Percentiles rank a stretch among this genome's conserved stretches.
phyloP scores from a whole-genome alignment of 1,139 yeast species.

The Pneumocystis sp. region DNA sequence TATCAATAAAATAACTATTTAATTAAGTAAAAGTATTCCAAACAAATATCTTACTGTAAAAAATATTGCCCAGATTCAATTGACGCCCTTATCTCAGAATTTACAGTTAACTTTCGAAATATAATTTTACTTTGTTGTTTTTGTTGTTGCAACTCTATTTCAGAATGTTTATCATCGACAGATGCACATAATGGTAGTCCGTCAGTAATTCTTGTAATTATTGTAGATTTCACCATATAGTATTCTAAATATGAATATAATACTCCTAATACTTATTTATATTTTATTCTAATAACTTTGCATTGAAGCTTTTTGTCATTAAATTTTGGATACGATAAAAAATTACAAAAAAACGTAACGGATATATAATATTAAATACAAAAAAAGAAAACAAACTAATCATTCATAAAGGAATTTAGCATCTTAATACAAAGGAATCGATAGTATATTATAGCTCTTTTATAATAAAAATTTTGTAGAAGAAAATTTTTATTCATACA shows the following conservation, averaged over 20 bases:
- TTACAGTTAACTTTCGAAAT: slow-evolving; percentile 59
- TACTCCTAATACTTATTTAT: not conserved
- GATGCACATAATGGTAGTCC: slow-evolving; percentile 88
- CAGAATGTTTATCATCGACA: slow-evolving; percentile 57
- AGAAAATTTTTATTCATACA: not conserved
- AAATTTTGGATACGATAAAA: not conserved
- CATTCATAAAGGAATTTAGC: not conserved
- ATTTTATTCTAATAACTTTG: not conserved
- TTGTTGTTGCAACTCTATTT: slow-evolving; percentile 42
- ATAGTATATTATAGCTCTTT: not conserved
- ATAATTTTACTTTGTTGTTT: slow-evolving; percentile 74
- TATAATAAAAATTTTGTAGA: not conserved
- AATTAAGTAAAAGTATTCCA: not conserved
- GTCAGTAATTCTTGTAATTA: slow-evolving; percentile 17
- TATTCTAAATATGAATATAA: not conserved
- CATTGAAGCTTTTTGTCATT: not conserved
- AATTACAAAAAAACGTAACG: not conserved
- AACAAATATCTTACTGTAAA: slow-evolving; percentile 34
- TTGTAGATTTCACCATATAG: slow-evolving; percentile 4
- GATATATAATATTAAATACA: not conserved
- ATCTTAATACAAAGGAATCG: not conserved
- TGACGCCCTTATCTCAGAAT: slow-evolving; percentile 75
- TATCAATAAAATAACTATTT: slow-evolving; percentile 39
- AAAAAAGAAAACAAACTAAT: not conserved
- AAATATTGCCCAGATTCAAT: slow-evolving; percentile 62